Base-by-base conservation (phyloP, 495 filamentous ascomycete genomes). In the Bathelium albidoporum region DNA sequence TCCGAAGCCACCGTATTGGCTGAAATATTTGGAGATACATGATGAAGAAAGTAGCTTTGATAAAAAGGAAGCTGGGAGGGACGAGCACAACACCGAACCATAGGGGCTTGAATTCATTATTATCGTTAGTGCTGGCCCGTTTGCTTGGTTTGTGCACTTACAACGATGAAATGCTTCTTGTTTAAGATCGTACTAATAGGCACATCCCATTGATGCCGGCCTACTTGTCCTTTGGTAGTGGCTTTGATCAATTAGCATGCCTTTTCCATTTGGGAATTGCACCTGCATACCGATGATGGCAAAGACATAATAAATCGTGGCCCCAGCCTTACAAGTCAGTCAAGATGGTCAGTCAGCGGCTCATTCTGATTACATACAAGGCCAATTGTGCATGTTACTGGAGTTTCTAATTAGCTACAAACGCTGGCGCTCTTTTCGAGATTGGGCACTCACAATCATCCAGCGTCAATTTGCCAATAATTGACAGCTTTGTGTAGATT, bases 31-130 rank as follows among this genome's bases (percentile, higher is more conserved):
- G 16, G 11, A 62, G 55, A 14, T 70, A 70, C 49, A 65, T 61
- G 5, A 70, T 29, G 45, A 68, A 70, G 12, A 70, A 63, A 0
- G 66, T 60, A 10, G 60, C 7, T 36, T 70, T 70, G 22, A 61
- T 43, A 34, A 65, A 65, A 0, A 65, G 58, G 2, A 60, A 34
- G 10, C n/a, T 59, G n/a, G 63, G 28, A 2, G 1, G 16, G 60
- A 60, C 10, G 60, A 49, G 5, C 5, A 12, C 44, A 20, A 20
- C 18, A 16, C 9, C 14, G 44, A 49, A 16, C 44, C 44, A 49
- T 16, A 20, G 9, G 20, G 44, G 44, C 44, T 49, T 49, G 0
- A 18, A 22, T 16, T 22, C 18, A n/a, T n/a, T 12, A n/a, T 49
- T 2, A 49, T 16, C 11, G 20, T 20, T 49, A 22, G 5, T 39